Conservation (phyloP, 306 rosid species). For the Cicer yamashitae region DNA sequence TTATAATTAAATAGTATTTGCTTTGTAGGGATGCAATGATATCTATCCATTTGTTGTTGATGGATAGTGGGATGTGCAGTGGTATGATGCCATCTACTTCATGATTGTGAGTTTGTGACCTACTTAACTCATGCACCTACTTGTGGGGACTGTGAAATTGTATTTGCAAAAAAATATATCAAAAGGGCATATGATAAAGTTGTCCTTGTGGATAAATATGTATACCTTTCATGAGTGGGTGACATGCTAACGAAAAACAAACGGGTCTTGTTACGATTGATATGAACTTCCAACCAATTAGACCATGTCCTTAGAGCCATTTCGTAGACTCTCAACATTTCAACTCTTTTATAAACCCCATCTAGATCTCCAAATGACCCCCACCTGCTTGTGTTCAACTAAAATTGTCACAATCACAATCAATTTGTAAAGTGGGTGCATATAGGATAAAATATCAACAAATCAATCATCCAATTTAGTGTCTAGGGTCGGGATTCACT, state of each 20-base stretch:
- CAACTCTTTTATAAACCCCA: conserved; percentile 61
- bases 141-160: neutral
- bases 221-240: conserved; percentile 89
- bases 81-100: too few species aligned
- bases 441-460: neutral
- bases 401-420: conserved; percentile 39
- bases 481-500: neutral
- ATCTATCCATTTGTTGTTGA: neutral
- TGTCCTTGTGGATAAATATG: conserved; percentile 33
- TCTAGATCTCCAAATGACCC: conserved; percentile 72
- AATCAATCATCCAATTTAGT: neutral
- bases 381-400: conserved; percentile 58
- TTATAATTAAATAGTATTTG: neutral
- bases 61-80: too few species aligned
- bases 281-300: conserved; percentile 89
- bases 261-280: conserved; percentile 69
- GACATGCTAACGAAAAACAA: conserved; percentile 89
- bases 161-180: neutral
- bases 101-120: conserved; percentile 9
- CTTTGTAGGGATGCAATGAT: neutral
- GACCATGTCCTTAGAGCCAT: conserved; percentile 92
- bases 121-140: conserved; percentile 12
- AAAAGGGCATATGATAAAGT: neutral
- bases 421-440: conserved; percentile 19
- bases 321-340: conserved; percentile 75